Evolutionary conservation across 345 rosid species (phyloP).

Genomic region (Euclidium syriacum): DNA sequence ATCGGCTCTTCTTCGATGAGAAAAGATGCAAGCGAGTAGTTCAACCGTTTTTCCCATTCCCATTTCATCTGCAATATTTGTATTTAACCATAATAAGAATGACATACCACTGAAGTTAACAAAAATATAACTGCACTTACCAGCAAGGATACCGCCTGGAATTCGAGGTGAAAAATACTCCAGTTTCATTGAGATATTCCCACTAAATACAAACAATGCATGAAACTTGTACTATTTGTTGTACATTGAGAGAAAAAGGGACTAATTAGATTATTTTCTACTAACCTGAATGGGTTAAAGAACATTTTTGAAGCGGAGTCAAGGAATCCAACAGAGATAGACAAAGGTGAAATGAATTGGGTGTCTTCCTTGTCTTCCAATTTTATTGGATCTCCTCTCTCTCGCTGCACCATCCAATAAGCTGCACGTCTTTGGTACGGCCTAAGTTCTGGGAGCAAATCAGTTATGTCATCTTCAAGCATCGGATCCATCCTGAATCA

Average conservation of each 20-base stretch:
- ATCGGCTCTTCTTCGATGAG: conserved; percentile 50
- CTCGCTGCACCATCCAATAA: conserved; percentile 88
- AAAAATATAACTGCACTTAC: conserved; percentile 37
- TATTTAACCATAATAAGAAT: conserved; percentile 23
- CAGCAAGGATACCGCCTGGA: conserved; percentile 96
- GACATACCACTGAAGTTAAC: not conserved
- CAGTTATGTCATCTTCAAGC: conserved; percentile 61
- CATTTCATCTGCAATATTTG: conserved; percentile 79
- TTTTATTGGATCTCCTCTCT: conserved; percentile 53
- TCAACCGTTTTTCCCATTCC: conserved; percentile 98
- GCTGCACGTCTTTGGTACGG: conserved; percentile 96
- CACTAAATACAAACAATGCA: conserved; percentile 50
- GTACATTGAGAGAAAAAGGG: not conserved
- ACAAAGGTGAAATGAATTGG: conserved; percentile 60
- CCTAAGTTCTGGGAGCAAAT: conserved; percentile 74
- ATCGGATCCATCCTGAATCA: conserved; percentile 49
- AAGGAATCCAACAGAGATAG: conserved; percentile 58
- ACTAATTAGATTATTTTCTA: not conserved
- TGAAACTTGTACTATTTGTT: conserved; percentile 10
- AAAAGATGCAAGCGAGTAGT: conserved; percentile 82
- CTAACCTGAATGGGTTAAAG: conserved; percentile 94
- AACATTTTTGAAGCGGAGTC: conserved; percentile 66
- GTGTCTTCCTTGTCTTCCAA: conserved; percentile 33
- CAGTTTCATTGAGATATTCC: conserved; percentile 57
- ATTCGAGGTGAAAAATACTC: conserved; percentile 50